A percentile compares a stretch with the other conserved stretches of the same genome.
Evolutionary conservation across 2,329 filamentous ascomycete genomes (phyloP).

Genomic region (Sporothrix humicola): DNA sequence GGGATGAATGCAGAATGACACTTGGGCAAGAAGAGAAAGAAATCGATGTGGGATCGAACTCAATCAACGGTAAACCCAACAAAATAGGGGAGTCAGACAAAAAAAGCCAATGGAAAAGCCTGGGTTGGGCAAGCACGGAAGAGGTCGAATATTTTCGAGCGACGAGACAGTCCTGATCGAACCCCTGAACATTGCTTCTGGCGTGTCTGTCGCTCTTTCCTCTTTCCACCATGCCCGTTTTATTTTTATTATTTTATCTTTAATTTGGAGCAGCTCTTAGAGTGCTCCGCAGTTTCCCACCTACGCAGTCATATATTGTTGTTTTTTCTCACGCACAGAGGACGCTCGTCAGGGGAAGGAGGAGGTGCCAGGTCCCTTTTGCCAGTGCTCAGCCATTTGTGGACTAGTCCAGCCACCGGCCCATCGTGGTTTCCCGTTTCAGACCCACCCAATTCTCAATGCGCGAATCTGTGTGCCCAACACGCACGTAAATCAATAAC

Average conservation of each 20-base stretch:
- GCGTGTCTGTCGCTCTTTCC: neutral
- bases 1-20: neutral
- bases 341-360: constrained; percentile 15
- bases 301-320: neutral
- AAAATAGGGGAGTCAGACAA: neutral
- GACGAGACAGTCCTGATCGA: neutral
- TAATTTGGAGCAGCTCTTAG: constrained; percentile 1
- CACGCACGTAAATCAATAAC: neutral
- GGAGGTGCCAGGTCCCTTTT: neutral
- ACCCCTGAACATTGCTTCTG: constrained; percentile 30
- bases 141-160: neutral
- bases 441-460: constrained; percentile 29
- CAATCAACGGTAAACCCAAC: neutral
- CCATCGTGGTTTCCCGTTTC: constrained; percentile 30
- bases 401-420: constrained; percentile 20
- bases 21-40: neutral
- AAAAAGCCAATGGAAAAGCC: neutral
- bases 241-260: constrained; percentile 14
- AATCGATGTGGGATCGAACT: neutral
- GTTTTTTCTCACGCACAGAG: constrained; percentile 21
- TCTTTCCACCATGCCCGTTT: constrained; percentile 4
- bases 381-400: neutral
- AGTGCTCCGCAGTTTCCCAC: neutral
- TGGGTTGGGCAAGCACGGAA: neutral
- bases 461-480: constrained; percentile 8